These are phyloP conservation scores for Ceratocystiopsis brevicomis DNA, from an alignment of 2,329 filamentous ascomycete species.

Conservation along the genomic window DNA sequence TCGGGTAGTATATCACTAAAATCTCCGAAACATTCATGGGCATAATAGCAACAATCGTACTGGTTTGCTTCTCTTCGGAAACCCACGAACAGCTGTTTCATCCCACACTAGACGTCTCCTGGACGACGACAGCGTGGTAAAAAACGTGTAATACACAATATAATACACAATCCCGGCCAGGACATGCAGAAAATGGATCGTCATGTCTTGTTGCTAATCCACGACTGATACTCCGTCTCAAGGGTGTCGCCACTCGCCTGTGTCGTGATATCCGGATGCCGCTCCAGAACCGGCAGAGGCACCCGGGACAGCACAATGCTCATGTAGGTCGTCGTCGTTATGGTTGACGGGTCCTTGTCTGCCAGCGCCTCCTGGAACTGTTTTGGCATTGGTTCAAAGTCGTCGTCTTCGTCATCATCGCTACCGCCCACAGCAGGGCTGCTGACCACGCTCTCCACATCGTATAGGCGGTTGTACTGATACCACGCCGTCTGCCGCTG, in stretches of 20 bases:
- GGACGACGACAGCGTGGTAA: no score
- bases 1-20: no score
- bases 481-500: conserved; percentile 20
- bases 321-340: conserved; percentile 30
- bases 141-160: no score
- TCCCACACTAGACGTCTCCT: no score
- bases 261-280: conserved; percentile 24
- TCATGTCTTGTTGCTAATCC: conserved; percentile 5
- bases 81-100: no score
- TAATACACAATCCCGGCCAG: no score
- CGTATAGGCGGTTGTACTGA: conserved; percentile 39
- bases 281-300: conserved; percentile 35
- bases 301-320: conserved; percentile 38
- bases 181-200: no score
- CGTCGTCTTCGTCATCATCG: conserved; percentile 16
- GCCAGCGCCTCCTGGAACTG: conserved; percentile 33
- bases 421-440: conserved; percentile 2
- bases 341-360: conserved; percentile 9
- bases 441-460: conserved; percentile 19
- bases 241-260: conserved; percentile 23
- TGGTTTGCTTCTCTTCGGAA: no score
- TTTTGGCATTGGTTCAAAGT: conserved; percentile 39
- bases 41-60: no score
- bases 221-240: conserved; percentile 12
- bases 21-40: no score